Evolutionary conservation across 2,329 filamentous ascomycete genomes (phyloP).

Genomic region (Pseudocercospora pini-densiflorae): DNA sequence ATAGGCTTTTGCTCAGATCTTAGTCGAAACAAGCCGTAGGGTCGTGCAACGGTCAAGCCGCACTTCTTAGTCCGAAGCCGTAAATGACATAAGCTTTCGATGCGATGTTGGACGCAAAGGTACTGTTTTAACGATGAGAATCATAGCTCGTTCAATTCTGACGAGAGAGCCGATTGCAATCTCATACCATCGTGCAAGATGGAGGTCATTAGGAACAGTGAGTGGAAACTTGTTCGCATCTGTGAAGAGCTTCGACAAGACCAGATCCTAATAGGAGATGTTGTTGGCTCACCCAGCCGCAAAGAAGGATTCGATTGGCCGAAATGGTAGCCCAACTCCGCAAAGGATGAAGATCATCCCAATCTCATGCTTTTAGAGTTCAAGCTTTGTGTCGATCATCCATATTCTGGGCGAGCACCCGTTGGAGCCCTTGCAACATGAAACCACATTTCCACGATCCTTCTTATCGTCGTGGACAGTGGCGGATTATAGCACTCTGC

Average conservation of each 20-base stretch:
- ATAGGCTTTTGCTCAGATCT: not conserved
- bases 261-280: slow-evolving; percentile 8
- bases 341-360: not conserved
- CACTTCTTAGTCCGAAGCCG: not conserved
- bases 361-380: not conserved
- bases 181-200: too few species aligned
- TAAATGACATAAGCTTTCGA: not conserved
- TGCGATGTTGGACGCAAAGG: not conserved
- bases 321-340: not conserved
- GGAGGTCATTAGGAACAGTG: not conserved
- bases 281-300: not conserved
- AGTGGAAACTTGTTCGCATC: not conserved
- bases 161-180: too few species aligned
- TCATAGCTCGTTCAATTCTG: too few species aligned
- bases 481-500: not conserved
- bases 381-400: slow-evolving; percentile 2
- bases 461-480: not conserved
- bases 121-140: too few species aligned
- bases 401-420: not conserved
- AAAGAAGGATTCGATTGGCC: not conserved
- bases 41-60: not conserved
- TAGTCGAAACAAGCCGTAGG: slow-evolving; percentile 1
- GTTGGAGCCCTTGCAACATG: not conserved
- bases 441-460: not conserved
- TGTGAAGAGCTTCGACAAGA: not conserved